A percentile compares a stretch with the other conserved stretches of the same genome.
Evolutionary conservation across 2,329 filamentous ascomycete genomes (phyloP).

Genomic region (Paraconiothyrium brasiliense): DNA sequence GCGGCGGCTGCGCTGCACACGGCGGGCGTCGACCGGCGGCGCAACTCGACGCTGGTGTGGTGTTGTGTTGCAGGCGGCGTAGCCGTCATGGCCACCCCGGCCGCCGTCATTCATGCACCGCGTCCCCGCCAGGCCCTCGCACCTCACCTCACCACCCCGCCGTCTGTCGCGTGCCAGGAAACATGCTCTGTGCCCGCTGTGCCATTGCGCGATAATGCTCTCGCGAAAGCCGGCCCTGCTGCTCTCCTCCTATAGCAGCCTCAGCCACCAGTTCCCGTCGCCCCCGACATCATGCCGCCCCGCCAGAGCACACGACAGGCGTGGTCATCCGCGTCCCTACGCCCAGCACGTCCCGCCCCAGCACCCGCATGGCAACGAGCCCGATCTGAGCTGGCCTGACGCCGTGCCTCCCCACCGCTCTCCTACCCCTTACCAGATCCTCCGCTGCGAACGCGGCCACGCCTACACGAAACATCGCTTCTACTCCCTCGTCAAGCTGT

Average conservation of each 20-base stretch:
- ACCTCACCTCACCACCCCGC: not conserved
- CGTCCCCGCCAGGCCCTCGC: too few species aligned
- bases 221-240: slow-evolving; percentile 28
- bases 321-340: slow-evolving; percentile 33
- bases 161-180: slow-evolving; percentile 21
- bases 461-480: slow-evolving; percentile 85
- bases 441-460: slow-evolving; percentile 68
- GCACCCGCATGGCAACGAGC: slow-evolving; percentile 30
- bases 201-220: slow-evolving; percentile 28
- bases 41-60: not conserved
- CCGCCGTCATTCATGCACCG: not conserved
- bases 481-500: slow-evolving; percentile 92
- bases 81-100: not conserved
- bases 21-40: slow-evolving; percentile 14
- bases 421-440: slow-evolving; percentile 91
- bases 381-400: slow-evolving; percentile 46
- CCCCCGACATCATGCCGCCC: slow-evolving; percentile 55
- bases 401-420: slow-evolving; percentile 48
- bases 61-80: not conserved
- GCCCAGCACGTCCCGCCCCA: slow-evolving; percentile 38
- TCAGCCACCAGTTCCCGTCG: slow-evolving; percentile 16
- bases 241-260: slow-evolving; percentile 32
- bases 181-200: slow-evolving; percentile 32
- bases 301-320: slow-evolving; percentile 42
- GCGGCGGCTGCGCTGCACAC: slow-evolving; percentile 23